A percentile compares a stretch with the other conserved stretches of the same genome.
phyloP scores from a whole-genome alignment of 1,284 basidiomycete genomes.

The Sporisorium iseilematis-ciliati region DNA sequence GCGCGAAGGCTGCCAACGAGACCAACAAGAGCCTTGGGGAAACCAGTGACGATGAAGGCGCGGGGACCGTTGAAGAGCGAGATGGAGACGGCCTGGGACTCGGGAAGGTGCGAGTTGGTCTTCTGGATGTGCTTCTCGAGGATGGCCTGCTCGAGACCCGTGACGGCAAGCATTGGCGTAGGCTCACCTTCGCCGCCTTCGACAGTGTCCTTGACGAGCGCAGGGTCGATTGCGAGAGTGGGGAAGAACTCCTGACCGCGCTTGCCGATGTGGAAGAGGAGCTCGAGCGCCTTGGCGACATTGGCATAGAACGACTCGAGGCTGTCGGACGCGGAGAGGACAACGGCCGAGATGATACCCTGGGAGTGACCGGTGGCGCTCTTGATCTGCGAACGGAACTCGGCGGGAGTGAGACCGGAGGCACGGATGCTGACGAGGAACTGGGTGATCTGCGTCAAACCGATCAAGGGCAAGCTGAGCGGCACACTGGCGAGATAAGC shows the following conservation, averaged over 20 bases:
- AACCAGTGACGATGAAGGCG: conserved; percentile 93
- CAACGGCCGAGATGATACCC: conserved; percentile 92
- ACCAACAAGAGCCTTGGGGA: conserved; percentile 90
- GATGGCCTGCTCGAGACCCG: conserved; percentile 79
- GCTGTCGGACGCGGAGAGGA: conserved; percentile 81
- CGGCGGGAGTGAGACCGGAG: conserved; percentile 80
- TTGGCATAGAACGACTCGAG: conserved; percentile 82
- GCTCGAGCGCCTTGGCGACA: conserved; percentile 84
- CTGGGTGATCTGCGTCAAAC: conserved; percentile 92
- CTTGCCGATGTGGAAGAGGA: conserved; percentile 93
- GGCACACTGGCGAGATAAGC: conserved; percentile 94
- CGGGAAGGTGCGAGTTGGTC: conserved; percentile 86
- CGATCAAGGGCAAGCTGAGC: conserved; percentile 94
- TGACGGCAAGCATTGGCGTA: conserved; percentile 91
- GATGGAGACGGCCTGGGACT: conserved; percentile 82
- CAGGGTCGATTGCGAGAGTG: conserved; percentile 88
- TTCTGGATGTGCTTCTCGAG: conserved; percentile 85
- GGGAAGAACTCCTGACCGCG: conserved; percentile 96
- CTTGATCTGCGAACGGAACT: conserved; percentile 80
- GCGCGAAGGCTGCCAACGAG: conserved; percentile 90
- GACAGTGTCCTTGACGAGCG: conserved; percentile 85
- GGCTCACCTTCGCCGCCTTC: conserved; percentile 94
- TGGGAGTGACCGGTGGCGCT: conserved; percentile 97
- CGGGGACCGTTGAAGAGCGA: conserved; percentile 92
- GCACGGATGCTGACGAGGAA: conserved; percentile 86